Conservation (phyloP, 1,284 basidiomycete species). For the Leccinum solheimii region DNA sequence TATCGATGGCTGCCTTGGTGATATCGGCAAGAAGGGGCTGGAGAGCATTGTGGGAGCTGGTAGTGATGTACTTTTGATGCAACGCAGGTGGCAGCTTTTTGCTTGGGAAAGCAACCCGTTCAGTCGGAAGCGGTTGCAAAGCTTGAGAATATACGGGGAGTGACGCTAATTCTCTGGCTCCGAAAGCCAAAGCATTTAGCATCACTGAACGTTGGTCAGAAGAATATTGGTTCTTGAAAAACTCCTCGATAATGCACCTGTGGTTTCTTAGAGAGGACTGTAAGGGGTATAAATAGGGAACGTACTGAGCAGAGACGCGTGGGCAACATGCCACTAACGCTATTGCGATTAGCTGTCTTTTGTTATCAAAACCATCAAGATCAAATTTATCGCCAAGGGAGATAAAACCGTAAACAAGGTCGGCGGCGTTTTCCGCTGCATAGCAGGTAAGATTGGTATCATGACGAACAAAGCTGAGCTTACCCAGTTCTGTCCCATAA, state of each 20-base stretch:
- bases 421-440: conserved; percentile 84
- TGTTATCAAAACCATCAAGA: conserved; percentile 75
- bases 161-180: conserved; percentile 82
- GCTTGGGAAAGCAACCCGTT: conserved; percentile 67
- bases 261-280: conserved; percentile 3
- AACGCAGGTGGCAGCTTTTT: conserved; percentile 71
- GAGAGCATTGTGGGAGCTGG: conserved; percentile 40
- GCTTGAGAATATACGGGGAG: conserved; percentile 52
- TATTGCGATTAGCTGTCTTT: conserved; percentile 73
- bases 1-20: conserved; percentile 57
- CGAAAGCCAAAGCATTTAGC: conserved; percentile 82
- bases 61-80: conserved; percentile 66
- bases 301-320: conserved; percentile 75
- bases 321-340: conserved; percentile 84
- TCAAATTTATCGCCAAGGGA: conserved; percentile 85
- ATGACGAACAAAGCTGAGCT: conserved; percentile 20
- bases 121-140: conserved; percentile 35
- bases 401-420: conserved; percentile 74
- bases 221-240: conserved; percentile 91
- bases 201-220: conserved; percentile 81
- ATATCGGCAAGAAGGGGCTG: conserved; percentile 60
- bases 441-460: conserved; percentile 1
- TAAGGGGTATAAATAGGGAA: conserved; percentile 17
- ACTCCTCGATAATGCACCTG: conserved; percentile 87
- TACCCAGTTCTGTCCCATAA: conserved; percentile 86